Evolutionary conservation across 306 rosid species (phyloP).

Genomic region (Fragaria iinumae): DNA sequence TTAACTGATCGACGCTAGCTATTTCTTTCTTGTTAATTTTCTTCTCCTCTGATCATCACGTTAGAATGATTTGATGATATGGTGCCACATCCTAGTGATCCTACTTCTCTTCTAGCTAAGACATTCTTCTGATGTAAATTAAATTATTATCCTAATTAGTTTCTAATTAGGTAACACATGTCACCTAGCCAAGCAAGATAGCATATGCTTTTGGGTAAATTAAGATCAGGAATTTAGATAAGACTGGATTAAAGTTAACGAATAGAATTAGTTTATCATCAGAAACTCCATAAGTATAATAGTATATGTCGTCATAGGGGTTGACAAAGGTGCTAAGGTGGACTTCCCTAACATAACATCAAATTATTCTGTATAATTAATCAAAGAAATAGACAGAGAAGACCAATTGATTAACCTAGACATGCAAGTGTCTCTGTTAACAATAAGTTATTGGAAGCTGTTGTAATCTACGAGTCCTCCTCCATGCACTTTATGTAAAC

Average conservation of each 20-base stretch:
- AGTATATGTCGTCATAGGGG: conserved; percentile 43
- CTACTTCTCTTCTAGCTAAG: not conserved
- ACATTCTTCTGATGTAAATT: not conserved
- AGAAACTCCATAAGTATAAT: not conserved
- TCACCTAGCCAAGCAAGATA: not conserved
- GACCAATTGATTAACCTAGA: conserved; percentile 28
- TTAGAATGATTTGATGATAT: not conserved
- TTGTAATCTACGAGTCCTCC: conserved; percentile 17
- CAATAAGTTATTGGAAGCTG: conserved; percentile 24
- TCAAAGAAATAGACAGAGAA: conserved; percentile 16
- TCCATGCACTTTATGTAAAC: conserved; percentile 47
- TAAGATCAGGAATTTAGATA: not conserved
- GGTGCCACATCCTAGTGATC: not conserved
- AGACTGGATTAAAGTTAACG: not conserved
- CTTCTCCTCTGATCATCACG: not conserved
- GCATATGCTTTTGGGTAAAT: not conserved
- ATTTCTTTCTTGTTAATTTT: not conserved
- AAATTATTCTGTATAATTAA: conserved; percentile 11
- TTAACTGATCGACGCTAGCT: too few species aligned
- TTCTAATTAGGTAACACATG: conserved; percentile 9
- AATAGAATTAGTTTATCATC: not conserved
- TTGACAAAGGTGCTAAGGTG: conserved; percentile 54
- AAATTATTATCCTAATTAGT: not conserved
- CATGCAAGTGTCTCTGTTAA: not conserved
- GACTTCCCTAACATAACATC: conserved; percentile 14